A percentile compares a stretch with the other conserved stretches of the same genome.
Conservation (phyloP, 768 basidiomycete species). For the Mycena crocata region DNA sequence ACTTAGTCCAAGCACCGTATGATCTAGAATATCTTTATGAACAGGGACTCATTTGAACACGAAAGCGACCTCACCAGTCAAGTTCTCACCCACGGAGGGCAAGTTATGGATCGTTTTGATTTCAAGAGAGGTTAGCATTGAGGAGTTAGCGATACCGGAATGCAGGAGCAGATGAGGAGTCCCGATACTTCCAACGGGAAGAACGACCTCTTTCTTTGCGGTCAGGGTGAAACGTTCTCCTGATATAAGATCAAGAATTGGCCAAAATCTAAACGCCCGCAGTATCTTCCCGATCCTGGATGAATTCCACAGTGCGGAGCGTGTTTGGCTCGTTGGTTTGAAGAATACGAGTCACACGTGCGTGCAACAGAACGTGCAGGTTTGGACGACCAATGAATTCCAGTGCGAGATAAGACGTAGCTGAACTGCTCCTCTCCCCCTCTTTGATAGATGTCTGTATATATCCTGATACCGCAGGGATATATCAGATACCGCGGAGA, state of each 20-base stretch:
- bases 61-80: no score
- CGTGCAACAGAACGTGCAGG: conserved; percentile 37
- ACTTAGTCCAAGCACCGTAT: background rate
- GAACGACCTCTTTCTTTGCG: no score
- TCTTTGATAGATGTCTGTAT: no score
- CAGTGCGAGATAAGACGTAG: conserved; percentile 39
- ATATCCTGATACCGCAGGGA: no score
- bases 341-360: conserved; percentile 29
- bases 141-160: background rate
- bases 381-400: conserved; percentile 40
- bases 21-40: background rate
- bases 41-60: no score
- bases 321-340: background rate
- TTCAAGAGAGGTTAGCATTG: background rate
- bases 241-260: no score
- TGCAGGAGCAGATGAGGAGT: background rate
- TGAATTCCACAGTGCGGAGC: conserved; percentile 36
- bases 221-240: no score
- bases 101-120: background rate
- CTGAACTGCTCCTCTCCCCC: conserved; percentile 33
- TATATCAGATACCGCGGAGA: no score
- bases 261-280: no score
- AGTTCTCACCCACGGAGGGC: background rate
- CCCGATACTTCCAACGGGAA: background rate
- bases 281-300: no score